Evolutionary conservation across 2,329 filamentous ascomycete genomes (phyloP), one percentile per base, ranked within the genome.

Genomic region (Beauveria asiatica): DNA sequence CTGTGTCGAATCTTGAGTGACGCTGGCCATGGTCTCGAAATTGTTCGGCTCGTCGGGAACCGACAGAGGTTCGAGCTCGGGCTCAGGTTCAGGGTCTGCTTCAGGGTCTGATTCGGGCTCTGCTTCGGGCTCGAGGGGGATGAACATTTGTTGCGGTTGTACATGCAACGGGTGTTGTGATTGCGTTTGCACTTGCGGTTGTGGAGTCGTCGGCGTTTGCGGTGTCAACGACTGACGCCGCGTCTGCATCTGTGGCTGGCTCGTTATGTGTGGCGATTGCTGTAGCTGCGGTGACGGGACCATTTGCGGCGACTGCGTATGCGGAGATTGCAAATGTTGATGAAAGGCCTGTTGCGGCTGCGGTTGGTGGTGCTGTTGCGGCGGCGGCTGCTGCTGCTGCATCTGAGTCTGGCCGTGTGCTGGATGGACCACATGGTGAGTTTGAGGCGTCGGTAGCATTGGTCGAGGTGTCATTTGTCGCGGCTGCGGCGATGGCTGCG

Each of bases 191-290:
- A 51, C 25, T 44, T 49, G 59, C 19, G 51, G 52, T 13, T 46
- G 46, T 46, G 53, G 50, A 11, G 39, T 51, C 48, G 48, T 44
- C 41, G 51, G 57, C 27, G 49, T 53, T 59, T 59, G 49, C 30
- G 57, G 48, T 45, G 45, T 59, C 48, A 49, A 9, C 13, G 57
- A 49, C 57, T 59, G 57, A 5, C 25, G 69, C 37, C 63, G 64
- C 41, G 66, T 66, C 21, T 65, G 67, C 27, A 64, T 63, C n/a
- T 62, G 61, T 57, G 66, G 64, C n/a, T 62, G 64, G 27, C 49
- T 59, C 16, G 48, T 53, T 16, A 59, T 54, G 13, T 59, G 57
- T 9, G 64, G 58, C 27, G 63, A 63, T 25, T 65, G 65, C n/a
- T 59, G 57, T 50, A 59, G 6, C 30, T 59, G 48, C 2, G 57